Conservation (phyloP, 208 protist genomes). For the Lotmaria passim region DNA sequence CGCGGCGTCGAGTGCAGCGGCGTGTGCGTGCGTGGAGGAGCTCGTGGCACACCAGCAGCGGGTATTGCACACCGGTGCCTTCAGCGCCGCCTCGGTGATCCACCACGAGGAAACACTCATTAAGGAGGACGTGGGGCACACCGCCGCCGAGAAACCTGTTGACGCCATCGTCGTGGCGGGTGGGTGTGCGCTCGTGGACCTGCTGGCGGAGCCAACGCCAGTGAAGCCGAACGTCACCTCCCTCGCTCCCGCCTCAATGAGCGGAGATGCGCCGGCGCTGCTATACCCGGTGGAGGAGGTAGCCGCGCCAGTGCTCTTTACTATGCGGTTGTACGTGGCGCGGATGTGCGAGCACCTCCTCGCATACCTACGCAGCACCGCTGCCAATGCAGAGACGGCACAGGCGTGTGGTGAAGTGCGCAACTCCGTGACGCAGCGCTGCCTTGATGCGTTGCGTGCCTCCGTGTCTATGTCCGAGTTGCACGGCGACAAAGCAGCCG, state of each 20-base stretch:
- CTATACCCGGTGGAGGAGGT: slow-evolving; percentile 49
- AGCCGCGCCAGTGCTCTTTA: slow-evolving; percentile 60
- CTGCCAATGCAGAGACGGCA: slow-evolving; percentile 6
- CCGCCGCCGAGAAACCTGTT: slow-evolving; percentile 13
- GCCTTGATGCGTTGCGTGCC: slow-evolving; percentile 26
- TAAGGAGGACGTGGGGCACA: slow-evolving; percentile 19
- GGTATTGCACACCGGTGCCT: slow-evolving; percentile 24
- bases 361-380: slow-evolving; percentile 28
- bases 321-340: slow-evolving; percentile 64
- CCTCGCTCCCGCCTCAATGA: background rate
- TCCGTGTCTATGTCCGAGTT: slow-evolving; percentile 35
- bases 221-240: background rate
- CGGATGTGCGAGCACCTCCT: slow-evolving; percentile 65
- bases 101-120: slow-evolving; percentile 22
- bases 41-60: slow-evolving; percentile 34
- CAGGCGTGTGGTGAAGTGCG: slow-evolving; percentile 8
- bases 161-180: slow-evolving; percentile 20
- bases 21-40: slow-evolving; percentile 27
- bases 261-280: background rate
- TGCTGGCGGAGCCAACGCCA: slow-evolving; percentile 18
- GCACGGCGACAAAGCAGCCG: background rate
- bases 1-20: slow-evolving; percentile 17
- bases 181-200: slow-evolving; percentile 26
- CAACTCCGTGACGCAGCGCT: slow-evolving; percentile 9
- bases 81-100: slow-evolving; percentile 23